Evolutionary conservation across 108 stramenopile genomes (phyloP).

Genomic region (Pseudonitzschia pungens): DNA sequence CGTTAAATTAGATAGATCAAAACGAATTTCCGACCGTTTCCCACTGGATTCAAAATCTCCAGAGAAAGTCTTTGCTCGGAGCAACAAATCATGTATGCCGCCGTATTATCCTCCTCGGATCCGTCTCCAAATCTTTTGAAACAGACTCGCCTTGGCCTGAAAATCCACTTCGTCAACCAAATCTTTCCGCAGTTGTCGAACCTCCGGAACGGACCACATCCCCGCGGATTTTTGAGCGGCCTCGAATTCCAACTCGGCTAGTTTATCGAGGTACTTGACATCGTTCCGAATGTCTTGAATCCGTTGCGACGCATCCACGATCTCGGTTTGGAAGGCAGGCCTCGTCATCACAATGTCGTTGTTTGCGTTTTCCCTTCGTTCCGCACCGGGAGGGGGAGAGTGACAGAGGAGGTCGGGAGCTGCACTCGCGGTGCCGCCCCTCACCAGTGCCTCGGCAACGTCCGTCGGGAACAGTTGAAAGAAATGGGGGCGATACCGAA

Average conservation of each 20-base stretch:
- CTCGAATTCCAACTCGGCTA: slow-evolving; percentile 56
- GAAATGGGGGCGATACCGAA: slow-evolving; percentile 45
- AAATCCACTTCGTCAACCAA: slow-evolving; percentile 55
- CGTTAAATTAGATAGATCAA: neutral
- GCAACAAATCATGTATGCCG: no score
- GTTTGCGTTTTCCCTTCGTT: no score
- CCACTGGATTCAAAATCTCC: no score
- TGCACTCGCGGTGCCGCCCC: slow-evolving; percentile 34
- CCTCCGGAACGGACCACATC: slow-evolving; percentile 60
- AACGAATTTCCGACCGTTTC: neutral
- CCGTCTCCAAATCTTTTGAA: slow-evolving; percentile 43
- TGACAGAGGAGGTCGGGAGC: slow-evolving; percentile 14
- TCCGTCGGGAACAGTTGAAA: slow-evolving; percentile 43
- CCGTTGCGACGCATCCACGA: slow-evolving; percentile 54
- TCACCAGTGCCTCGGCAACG: slow-evolving; percentile 34
- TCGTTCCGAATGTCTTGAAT: slow-evolving; percentile 56
- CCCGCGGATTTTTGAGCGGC: slow-evolving; percentile 54
- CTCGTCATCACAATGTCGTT: no score
- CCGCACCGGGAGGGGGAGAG: neutral
- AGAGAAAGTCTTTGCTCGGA: no score
- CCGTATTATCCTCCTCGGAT: slow-evolving; percentile 34
- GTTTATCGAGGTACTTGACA: slow-evolving; percentile 57
- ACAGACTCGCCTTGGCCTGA: slow-evolving; percentile 41
- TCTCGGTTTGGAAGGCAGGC: neutral
- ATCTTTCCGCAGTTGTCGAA: slow-evolving; percentile 49